Evolutionary conservation across 108 stramenopile genomes (phyloP).

Genomic region (Cyclotella baltica): DNA sequence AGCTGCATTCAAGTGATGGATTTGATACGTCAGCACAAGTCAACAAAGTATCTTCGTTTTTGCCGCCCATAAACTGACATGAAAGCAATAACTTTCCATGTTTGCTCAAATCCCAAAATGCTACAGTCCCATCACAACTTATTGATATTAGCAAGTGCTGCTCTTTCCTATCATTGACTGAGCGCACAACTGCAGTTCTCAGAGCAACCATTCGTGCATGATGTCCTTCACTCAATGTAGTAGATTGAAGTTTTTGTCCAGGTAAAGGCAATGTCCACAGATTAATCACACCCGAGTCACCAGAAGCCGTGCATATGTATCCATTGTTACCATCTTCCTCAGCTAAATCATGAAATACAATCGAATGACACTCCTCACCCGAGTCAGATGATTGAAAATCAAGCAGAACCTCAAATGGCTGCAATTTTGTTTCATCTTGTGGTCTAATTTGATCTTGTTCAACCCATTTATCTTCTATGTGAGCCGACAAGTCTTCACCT

Average conservation of each 20-base stretch:
- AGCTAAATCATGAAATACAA: slow-evolving; percentile 49
- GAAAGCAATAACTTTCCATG: slow-evolving; percentile 53
- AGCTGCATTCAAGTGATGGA: slow-evolving; percentile 32
- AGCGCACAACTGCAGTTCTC: slow-evolving; percentile 39
- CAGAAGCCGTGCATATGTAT: slow-evolving; percentile 43
- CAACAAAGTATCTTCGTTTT: slow-evolving; percentile 22
- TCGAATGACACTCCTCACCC: slow-evolving; percentile 32
- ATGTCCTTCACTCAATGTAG: slow-evolving; percentile 45
- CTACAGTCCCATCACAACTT: slow-evolving; percentile 58
- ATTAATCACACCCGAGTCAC: slow-evolving; percentile 41
- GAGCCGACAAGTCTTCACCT: neutral
- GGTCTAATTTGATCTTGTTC: slow-evolving; percentile 10
- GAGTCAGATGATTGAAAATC: slow-evolving; percentile 52
- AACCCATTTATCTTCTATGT: slow-evolving; percentile 18
- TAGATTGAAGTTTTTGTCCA: neutral
- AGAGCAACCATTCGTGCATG: slow-evolving; percentile 48
- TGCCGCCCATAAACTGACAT: slow-evolving; percentile 35
- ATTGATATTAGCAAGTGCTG: slow-evolving; percentile 61
- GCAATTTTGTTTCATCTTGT: slow-evolving; percentile 9
- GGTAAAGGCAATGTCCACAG: slow-evolving; percentile 37
- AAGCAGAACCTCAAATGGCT: slow-evolving; percentile 46
- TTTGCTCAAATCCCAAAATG: slow-evolving; percentile 59
- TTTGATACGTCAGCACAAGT: slow-evolving; percentile 60
- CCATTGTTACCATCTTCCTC: slow-evolving; percentile 14
- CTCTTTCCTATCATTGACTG: slow-evolving; percentile 28